Conservation (phyloP, 441 rosid genomes). For the Flueggea neowawraea region DNA sequence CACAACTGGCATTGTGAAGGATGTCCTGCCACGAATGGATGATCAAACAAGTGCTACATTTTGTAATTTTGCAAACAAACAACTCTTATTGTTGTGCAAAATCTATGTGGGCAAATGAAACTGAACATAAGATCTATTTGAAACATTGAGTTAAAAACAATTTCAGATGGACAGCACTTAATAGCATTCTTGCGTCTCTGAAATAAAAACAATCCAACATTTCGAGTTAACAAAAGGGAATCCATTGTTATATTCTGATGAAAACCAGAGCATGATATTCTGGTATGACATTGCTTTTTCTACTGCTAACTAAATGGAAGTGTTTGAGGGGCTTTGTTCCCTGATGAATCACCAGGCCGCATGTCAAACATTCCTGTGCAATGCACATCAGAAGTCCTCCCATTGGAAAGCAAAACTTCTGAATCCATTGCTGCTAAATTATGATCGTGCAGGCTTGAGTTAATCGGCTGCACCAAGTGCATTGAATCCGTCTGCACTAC, state of each 20-base stretch:
- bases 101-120: too few relatives aligned
- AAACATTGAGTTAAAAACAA: too few relatives aligned
- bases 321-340: conserved; percentile 40
- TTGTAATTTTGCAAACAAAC: not conserved
- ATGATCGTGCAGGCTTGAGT: conserved; percentile 16
- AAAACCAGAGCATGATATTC: not conserved
- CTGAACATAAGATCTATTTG: too few relatives aligned
- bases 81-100: not conserved
- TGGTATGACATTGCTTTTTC: not conserved
- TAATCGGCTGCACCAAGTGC: conserved; percentile 27
- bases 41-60: too few relatives aligned
- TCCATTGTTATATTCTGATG: too few relatives aligned
- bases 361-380: conserved; percentile 41
- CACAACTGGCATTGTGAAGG: too few relatives aligned
- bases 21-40: too few relatives aligned
- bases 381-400: conserved; percentile 26
- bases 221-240: too few relatives aligned
- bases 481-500: conserved; percentile 34
- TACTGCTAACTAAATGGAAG: conserved; percentile 76
- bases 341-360: conserved; percentile 38
- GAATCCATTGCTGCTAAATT: conserved; percentile 34
- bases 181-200: too few relatives aligned
- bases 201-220: too few relatives aligned
- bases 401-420: conserved; percentile 38
- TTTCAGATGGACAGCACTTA: too few relatives aligned